Conservation (phyloP, 2,329 filamentous ascomycete species). For the Dactylellina cionopaga region DNA sequence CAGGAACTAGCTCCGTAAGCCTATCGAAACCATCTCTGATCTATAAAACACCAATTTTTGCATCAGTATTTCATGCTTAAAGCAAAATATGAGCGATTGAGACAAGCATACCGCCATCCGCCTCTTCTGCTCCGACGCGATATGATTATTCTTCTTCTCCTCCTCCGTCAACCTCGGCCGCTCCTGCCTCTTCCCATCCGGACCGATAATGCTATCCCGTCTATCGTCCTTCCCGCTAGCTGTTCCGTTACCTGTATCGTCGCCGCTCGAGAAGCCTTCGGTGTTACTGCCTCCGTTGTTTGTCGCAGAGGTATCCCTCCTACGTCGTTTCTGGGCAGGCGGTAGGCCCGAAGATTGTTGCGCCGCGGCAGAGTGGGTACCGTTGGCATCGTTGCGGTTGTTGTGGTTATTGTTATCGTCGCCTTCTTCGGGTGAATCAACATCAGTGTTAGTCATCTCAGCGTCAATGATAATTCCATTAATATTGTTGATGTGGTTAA, state of each 20-base stretch:
- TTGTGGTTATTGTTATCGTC: conserved; percentile 3
- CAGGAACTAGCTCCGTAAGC: conserved; percentile 81
- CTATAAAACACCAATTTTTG: conserved; percentile 58
- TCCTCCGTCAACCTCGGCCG: conserved; percentile 74
- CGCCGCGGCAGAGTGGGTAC: not conserved
- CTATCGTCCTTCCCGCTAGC: conserved; percentile 15
- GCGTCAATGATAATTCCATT: conserved; percentile 39
- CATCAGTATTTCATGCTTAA: conserved; percentile 11
- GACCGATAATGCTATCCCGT: conserved; percentile 6
- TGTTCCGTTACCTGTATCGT: conserved; percentile 29
- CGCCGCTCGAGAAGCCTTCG: conserved; percentile 26
- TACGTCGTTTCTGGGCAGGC: conserved; percentile 34
- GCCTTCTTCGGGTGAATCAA: not conserved
- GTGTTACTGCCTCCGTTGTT: conserved; percentile 21
- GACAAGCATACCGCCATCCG: conserved; percentile 55
- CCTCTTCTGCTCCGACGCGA: conserved; percentile 71
- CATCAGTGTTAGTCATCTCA: not conserved
- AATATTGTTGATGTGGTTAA: conserved; percentile 29
- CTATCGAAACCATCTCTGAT: conserved; percentile 87
- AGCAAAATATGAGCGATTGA: not conserved
- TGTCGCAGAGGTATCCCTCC: conserved; percentile 28
- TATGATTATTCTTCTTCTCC: conserved; percentile 79
- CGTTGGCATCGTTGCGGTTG: not conserved
- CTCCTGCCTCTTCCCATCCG: conserved; percentile 59
- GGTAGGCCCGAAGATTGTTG: not conserved